Conservation (phyloP, 768 basidiomycete genomes). For the Tylopilus vinaceipallidus region DNA sequence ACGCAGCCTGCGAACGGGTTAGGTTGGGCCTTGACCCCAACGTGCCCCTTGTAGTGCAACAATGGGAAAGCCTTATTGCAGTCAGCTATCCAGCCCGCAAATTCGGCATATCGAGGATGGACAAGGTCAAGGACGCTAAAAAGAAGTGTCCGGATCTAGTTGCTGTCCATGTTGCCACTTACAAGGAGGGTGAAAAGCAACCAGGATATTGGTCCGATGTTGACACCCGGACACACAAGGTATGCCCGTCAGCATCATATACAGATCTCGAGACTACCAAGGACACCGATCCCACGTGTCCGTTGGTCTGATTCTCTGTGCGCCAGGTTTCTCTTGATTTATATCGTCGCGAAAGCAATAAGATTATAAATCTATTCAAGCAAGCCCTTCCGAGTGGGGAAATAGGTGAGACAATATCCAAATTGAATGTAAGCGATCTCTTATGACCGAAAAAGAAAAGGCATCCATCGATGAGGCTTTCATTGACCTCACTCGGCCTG, state of each 20-base stretch:
- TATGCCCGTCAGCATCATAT: constrained; percentile 27
- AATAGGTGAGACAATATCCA: constrained; percentile 54
- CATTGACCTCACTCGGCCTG: constrained; percentile 82
- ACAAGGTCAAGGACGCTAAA: constrained; percentile 76
- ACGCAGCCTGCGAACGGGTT: constrained; percentile 82
- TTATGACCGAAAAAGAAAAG: constrained; percentile 59
- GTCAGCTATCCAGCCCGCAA: constrained; percentile 94
- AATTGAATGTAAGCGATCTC: background rate
- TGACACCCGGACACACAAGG: constrained; percentile 91
- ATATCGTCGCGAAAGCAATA: constrained; percentile 87
- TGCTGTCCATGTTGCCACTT: constrained; percentile 94
- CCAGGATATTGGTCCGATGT: constrained; percentile 93
- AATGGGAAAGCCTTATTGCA: constrained; percentile 89
- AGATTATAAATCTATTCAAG: constrained; percentile 82
- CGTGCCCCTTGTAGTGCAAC: constrained; percentile 76
- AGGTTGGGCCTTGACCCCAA: constrained; percentile 63
- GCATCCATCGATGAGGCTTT: constrained; percentile 98
- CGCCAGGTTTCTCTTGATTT: constrained; percentile 85
- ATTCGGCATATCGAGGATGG: constrained; percentile 92
- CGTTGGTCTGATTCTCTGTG: background rate
- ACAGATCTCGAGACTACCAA: background rate
- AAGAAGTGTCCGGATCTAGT: constrained; percentile 82
- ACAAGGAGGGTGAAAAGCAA: constrained; percentile 80
- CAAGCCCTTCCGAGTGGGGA: constrained; percentile 76
- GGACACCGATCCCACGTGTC: background rate